A percentile compares a stretch with the other conserved stretches of the same genome.
Conservation (phyloP, 2,329 filamentous ascomycete genomes). For the Diplodia intermedia region DNA sequence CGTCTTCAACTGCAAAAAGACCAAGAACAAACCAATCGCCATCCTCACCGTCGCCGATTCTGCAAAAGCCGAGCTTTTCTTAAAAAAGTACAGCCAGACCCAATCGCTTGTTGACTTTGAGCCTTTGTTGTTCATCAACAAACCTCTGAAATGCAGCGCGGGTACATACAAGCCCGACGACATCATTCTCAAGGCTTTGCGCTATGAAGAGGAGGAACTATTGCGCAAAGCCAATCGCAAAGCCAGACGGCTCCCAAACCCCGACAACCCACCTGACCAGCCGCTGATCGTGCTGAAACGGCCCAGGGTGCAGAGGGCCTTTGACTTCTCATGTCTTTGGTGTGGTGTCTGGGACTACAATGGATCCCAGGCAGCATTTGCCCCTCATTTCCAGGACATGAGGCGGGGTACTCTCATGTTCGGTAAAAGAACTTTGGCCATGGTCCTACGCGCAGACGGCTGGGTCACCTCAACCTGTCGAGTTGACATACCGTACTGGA, state of each 20-base stretch:
- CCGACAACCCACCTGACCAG: slow-evolving; percentile 18
- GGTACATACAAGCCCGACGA: slow-evolving; percentile 40
- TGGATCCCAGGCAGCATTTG: slow-evolving; percentile 46
- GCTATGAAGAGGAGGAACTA: slow-evolving; percentile 37
- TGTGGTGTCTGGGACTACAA: slow-evolving; percentile 56
- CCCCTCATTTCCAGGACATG: slow-evolving; percentile 52
- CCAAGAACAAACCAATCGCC: slow-evolving; percentile 50
- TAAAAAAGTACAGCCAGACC: slow-evolving; percentile 44
- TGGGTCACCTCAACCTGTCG: slow-evolving; percentile 38
- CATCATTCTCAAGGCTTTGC: slow-evolving; percentile 38
- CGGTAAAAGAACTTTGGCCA: slow-evolving; percentile 43
- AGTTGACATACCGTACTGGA: slow-evolving; percentile 54
- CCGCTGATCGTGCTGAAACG: slow-evolving; percentile 6
- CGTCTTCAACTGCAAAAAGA: slow-evolving; percentile 55
- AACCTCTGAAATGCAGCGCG: slow-evolving; percentile 34
- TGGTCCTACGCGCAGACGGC: slow-evolving; percentile 36
- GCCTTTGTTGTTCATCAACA: slow-evolving; percentile 20
- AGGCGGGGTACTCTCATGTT: slow-evolving; percentile 49
- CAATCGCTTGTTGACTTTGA: slow-evolving; percentile 34
- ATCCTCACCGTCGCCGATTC: slow-evolving; percentile 55
- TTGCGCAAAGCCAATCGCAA: slow-evolving; percentile 25
- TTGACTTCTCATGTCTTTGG: slow-evolving; percentile 40
- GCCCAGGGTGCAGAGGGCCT: slow-evolving; percentile 12
- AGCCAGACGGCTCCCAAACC: slow-evolving; percentile 8
- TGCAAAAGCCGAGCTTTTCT: slow-evolving; percentile 53